These are phyloP conservation scores for Mycena haematopus DNA, from an alignment of 768 basidiomycete species.

Conservation along the genomic window DNA sequence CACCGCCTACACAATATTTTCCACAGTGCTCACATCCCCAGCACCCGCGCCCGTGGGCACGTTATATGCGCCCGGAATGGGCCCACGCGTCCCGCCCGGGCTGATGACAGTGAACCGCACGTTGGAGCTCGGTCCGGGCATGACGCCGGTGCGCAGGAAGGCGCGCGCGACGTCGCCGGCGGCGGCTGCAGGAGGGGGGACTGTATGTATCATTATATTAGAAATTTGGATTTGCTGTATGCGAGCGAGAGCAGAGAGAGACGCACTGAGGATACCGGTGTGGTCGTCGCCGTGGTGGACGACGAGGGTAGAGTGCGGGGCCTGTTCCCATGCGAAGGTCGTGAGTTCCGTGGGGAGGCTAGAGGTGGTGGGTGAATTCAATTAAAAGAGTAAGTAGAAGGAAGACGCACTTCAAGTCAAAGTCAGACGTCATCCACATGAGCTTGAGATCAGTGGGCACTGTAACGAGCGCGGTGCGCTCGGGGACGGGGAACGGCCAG, in stretches of 20 bases:
- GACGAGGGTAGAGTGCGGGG: constrained; percentile 21
- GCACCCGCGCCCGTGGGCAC: constrained; percentile 19
- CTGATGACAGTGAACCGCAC: constrained; percentile 13
- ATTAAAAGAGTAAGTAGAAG: not conserved
- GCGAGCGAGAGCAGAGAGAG: too few species aligned
- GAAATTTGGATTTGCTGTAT: not conserved
- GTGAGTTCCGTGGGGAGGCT: constrained; percentile 27
- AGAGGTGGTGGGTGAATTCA: not conserved
- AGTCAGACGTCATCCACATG: constrained; percentile 23
- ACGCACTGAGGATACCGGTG: constrained; percentile 20
- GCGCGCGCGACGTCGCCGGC: not conserved
- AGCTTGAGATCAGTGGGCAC: constrained; percentile 8
- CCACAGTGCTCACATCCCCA: constrained; percentile 16
- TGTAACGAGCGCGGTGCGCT: not conserved
- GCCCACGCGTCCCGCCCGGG: constrained; percentile 14
- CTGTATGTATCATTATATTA: too few species aligned
- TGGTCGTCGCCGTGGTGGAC: constrained; percentile 31
- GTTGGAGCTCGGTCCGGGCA: constrained; percentile 5
- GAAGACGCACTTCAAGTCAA: constrained; percentile 19
- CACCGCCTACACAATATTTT: not conserved
- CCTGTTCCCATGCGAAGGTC: constrained; percentile 21
- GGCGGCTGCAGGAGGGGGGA: not conserved
- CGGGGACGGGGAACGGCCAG: constrained; percentile 10
- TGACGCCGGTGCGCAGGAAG: constrained; percentile 19
- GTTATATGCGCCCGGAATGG: constrained; percentile 12